Evolutionary conservation across 202 grass and related monocot genomes (phyloP), one percentile per base, ranked within the genome.

Genomic region (Panicum virgatum): DNA sequence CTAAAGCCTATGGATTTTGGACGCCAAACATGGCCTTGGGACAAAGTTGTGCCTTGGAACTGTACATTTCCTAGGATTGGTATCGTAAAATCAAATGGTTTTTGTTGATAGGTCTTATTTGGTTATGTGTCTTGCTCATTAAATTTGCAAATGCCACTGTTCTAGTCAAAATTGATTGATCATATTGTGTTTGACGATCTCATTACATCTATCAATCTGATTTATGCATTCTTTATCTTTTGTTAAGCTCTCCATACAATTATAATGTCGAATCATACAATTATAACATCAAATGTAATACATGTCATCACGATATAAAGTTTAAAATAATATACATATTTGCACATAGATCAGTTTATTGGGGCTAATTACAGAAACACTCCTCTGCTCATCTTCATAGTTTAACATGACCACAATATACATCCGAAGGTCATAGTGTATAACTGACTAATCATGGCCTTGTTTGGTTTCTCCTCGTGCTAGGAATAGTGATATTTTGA

Each of bases 71-170:
- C 47, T 59, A 40, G 52, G 48, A 46, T 36, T 69, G 9, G 20
- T 40, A 32, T 51, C 39, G 20, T 69, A 29, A 29, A 40, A 77
- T 69, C 12, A 58, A 37, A 61, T 69, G 20, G 3, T 68, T 44
- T 68, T 43, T 68, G 19, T 69, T 58, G 39, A 50, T 39, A 57
- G 56, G 32, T 51, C 50, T 10, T 67, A 59, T 48, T 74, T 73
- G 25, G 47, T 63, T 29, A 42, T 42, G 23, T 59, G 10, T 27
- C 3, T 59, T 27, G 22, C 22, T 26, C 12, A 4, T 59, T 59
- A 12, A 26, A 26, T 76, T 29, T 64, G 32, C 1, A n/a, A 39
- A 51, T 62, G 7, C 19, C 39, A 42, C 43, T 78, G 53, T 62
- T 3, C 4, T 34, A 39, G 73, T 69, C 20, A 69, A 62, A 52